Evolutionary conservation across 2,329 filamentous ascomycete genomes (phyloP), one percentile per base, ranked within the genome.

Genomic region (Claviceps purpurea): DNA sequence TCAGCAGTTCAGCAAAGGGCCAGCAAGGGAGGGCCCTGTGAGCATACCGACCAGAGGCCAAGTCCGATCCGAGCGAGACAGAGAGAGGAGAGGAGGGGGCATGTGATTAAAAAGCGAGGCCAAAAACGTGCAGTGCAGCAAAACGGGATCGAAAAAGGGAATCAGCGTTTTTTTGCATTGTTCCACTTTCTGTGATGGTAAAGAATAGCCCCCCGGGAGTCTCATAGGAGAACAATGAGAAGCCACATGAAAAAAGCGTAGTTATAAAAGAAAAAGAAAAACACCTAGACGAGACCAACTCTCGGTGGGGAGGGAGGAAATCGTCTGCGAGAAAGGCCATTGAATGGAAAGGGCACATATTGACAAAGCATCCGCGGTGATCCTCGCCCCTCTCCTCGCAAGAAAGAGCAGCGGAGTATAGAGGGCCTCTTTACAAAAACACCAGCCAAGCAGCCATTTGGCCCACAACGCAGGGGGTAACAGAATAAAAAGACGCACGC

Each of bases 191-290:
- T 30, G 26, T 30, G 26, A 30, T 30, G 26, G 26, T 30, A 30
- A 30, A 30, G 26, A 30, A 30, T 11, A 30, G 26, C 8, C 26
- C 26, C 26, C 54, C 45, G 52, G 55, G 50, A 55, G 47, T 55
- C 56, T 59, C 54, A 56, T 50, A 51, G 45, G 4, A 30, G 26
- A 51, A 49, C 26, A 30, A 51, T 47, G 40, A 41, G 16, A 30
- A 38, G 37, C 59, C 61, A 63, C 61, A 60, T 65, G 60, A 18
- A 46, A 46, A 30, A 4, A n/a, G 16, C 10, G 26, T 34, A 34
- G 22, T 14, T 6, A 46, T 8, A n/a, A 42, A 46, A 30, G 34
- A 11, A 22, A 30, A 50, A 30, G 34, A 47, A 22, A 26, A 22
- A 47, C 45, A 45, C 24, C 44, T 47, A 37, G 49, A 39, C 42